Conservation (phyloP, 148 eudicot species). For the Camellia sinensis region DNA sequence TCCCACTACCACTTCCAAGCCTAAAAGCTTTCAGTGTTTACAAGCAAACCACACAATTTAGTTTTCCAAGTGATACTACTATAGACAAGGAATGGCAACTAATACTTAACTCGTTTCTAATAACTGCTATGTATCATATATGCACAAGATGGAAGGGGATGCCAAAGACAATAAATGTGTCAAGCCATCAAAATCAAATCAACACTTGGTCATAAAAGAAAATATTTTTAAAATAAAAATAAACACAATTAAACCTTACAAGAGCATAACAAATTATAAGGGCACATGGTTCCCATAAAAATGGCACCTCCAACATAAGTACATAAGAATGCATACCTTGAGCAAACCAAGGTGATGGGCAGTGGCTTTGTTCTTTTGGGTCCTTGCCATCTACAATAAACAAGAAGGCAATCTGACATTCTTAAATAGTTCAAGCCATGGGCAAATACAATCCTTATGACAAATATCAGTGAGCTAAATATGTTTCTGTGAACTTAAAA, state of each 20-base stretch:
- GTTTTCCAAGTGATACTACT: background rate
- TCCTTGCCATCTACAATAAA: conserved; percentile 82
- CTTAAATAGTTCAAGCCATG: background rate
- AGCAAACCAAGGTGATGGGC: conserved; percentile 94
- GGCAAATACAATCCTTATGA: background rate
- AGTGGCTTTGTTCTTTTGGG: conserved; percentile 98
- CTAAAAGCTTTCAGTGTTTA: no score
- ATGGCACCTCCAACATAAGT: background rate
- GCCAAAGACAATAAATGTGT: background rate
- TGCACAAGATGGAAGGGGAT: background rate
- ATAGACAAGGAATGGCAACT: background rate
- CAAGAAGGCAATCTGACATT: conserved; percentile 3
- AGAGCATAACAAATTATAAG: background rate
- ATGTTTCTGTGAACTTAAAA: background rate
- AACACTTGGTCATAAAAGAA: background rate
- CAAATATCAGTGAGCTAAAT: background rate
- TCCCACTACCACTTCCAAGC: no score
- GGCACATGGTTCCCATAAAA: background rate
- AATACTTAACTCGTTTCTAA: background rate
- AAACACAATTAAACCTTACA: background rate
- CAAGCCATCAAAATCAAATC: conserved; percentile 1
- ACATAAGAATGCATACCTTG: conserved; percentile 49
- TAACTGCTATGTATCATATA: background rate
- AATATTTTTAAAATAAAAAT: background rate
- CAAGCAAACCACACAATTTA: no score